phyloP scores from a whole-genome alignment of 371 early-diverging fungal species.

The Blakeslea trispora region DNA sequence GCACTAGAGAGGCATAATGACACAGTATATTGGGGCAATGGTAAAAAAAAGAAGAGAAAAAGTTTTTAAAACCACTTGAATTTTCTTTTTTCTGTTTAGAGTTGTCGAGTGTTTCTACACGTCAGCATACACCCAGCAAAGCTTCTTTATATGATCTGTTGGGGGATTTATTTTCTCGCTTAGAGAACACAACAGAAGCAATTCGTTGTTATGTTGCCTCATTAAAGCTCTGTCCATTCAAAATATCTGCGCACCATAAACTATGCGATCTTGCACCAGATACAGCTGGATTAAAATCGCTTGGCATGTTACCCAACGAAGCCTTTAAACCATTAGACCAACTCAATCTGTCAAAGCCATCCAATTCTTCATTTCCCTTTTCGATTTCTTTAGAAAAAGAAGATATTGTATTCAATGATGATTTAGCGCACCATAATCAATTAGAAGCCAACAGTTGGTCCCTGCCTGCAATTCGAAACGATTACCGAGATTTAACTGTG shows the following conservation, averaged over 20 bases:
- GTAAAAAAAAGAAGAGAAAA: constrained; percentile 23
- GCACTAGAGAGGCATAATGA: constrained; percentile 17
- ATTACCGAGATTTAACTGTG: constrained; percentile 27
- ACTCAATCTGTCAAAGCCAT: constrained; percentile 9
- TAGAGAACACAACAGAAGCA: constrained; percentile 39
- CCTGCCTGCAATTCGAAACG: constrained; percentile 28
- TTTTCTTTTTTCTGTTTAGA: constrained; percentile 27
- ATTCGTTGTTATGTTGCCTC: constrained; percentile 22
- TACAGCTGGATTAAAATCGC: constrained; percentile 14
- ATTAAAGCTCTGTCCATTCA: constrained; percentile 33
- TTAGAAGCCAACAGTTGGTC: constrained; percentile 2
- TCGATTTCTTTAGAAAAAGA: constrained; percentile 7
- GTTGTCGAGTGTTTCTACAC: constrained; percentile 25
- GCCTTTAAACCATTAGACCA: constrained; percentile 27
- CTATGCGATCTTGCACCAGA: constrained; percentile 50
- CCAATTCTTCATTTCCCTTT: constrained; percentile 8
- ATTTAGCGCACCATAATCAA: background rate
- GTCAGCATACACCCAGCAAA: constrained; percentile 37
- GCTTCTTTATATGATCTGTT: constrained; percentile 33
- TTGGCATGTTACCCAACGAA: constrained; percentile 21
- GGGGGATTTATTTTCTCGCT: constrained; percentile 41
- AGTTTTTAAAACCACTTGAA: no score
- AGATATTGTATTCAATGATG: constrained; percentile 1
- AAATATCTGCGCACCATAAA: constrained; percentile 37
- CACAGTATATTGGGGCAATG: constrained; percentile 42